Conservation (phyloP, 2,329 filamentous ascomycete genomes). For the Claviceps sp. region DNA sequence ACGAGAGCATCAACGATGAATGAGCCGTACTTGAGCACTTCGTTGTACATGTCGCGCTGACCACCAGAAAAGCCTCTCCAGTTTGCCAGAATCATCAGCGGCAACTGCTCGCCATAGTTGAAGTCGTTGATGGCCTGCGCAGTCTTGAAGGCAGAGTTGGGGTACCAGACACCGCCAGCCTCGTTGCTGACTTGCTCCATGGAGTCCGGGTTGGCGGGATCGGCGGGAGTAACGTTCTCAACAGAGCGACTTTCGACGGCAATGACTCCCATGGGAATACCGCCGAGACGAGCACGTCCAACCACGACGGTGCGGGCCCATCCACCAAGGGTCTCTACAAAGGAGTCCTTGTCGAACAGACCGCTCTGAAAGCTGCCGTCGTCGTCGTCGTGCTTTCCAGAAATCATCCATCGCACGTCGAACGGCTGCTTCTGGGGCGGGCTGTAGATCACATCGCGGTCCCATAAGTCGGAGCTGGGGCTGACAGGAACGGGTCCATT, state of each 20-base stretch:
- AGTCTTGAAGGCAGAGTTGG: slow-evolving; percentile 99
- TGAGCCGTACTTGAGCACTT: slow-evolving; percentile 97
- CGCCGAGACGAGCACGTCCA: slow-evolving; percentile 87
- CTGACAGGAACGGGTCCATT: slow-evolving; percentile 86
- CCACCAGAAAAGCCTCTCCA: slow-evolving; percentile 99
- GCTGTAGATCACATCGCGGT: slow-evolving; percentile 80
- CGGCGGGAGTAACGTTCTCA: slow-evolving; percentile 92
- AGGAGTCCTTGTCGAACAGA: slow-evolving; percentile 93
- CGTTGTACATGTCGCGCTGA: slow-evolving; percentile 99
- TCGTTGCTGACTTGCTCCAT: slow-evolving; percentile 91
- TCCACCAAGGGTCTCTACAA: slow-evolving; percentile 89
- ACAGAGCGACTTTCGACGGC: slow-evolving; percentile 90
- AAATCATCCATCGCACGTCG: slow-evolving; percentile 89
- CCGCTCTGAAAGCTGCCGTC: slow-evolving; percentile 61
- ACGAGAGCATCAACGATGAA: slow-evolving; percentile 98
- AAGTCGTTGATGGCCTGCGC: slow-evolving; percentile 98
- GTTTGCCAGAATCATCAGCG: slow-evolving; percentile 98
- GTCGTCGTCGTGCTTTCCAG: slow-evolving; percentile 70
- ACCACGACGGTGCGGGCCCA: slow-evolving; percentile 97
- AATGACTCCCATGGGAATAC: slow-evolving; percentile 97
- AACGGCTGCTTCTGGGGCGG: slow-evolving; percentile 73
- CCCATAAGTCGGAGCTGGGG: slow-evolving; percentile 74
- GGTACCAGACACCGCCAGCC: slow-evolving; percentile 98
- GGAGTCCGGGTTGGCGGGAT: slow-evolving; percentile 95
- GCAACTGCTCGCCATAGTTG: slow-evolving; percentile 96